phyloP scores from a whole-genome alignment of 257 asterid genomes.

The Penstemon davidsonii region DNA sequence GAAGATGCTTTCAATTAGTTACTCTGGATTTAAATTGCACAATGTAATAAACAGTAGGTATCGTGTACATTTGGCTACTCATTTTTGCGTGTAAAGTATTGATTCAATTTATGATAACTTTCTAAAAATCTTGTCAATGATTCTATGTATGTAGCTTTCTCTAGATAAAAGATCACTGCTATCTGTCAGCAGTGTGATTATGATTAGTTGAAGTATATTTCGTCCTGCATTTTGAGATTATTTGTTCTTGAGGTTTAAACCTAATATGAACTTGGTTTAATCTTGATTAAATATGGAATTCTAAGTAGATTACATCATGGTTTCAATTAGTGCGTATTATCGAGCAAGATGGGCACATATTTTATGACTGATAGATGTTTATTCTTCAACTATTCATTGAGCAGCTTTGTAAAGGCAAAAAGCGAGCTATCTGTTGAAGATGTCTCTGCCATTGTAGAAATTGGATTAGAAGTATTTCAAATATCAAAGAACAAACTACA shows the following conservation, averaged over 20 bases:
- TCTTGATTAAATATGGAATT: constrained; percentile 18
- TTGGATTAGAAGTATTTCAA: constrained; percentile 74
- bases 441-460: constrained; percentile 59
- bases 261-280: constrained; percentile 3
- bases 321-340: constrained; percentile 14
- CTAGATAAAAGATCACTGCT: constrained; percentile 17
- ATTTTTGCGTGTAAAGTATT: neutral
- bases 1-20: neutral
- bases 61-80: constrained; percentile 10
- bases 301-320: neutral
- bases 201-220: constrained; percentile 11
- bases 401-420: constrained; percentile 88
- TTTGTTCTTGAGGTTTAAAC: constrained; percentile 12
- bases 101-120: neutral
- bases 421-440: constrained; percentile 81
- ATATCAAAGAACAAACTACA: constrained; percentile 70
- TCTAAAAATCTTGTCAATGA: neutral
- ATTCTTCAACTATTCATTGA: constrained; percentile 26
- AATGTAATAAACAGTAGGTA: neutral
- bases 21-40: neutral
- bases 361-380: constrained; percentile 32
- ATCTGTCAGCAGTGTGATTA: constrained; percentile 13
- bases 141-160: neutral
- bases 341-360: constrained; percentile 17
- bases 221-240: constrained; percentile 25